These are phyloP conservation scores for Dryas octopetala DNA, from an alignment of 306 rosid genomes.

Conservation along the genomic window DNA sequence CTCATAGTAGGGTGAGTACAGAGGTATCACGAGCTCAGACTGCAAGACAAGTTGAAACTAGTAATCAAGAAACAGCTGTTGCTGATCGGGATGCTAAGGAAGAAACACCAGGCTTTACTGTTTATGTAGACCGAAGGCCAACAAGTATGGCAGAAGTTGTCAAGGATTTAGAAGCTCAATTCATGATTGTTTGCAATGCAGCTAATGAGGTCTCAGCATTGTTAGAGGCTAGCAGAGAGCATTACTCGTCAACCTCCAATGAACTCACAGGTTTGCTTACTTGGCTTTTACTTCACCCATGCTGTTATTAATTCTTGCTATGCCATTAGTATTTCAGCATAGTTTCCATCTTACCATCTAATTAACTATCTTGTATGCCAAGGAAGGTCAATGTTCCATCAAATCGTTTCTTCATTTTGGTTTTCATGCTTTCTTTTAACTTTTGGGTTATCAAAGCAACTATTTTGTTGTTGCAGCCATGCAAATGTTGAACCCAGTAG, in stretches of 20 bases:
- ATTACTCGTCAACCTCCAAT: constrained; percentile 42
- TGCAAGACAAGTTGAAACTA: constrained; percentile 46
- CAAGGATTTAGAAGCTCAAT: constrained; percentile 77
- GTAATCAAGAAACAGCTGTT: constrained; percentile 43
- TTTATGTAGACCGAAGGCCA: constrained; percentile 74
- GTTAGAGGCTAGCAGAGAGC: constrained; percentile 73
- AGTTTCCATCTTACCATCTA: neutral
- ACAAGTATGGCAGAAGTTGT: constrained; percentile 83
- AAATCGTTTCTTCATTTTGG: constrained; percentile 1
- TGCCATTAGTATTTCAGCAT: constrained; percentile 3
- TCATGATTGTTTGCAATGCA: constrained; percentile 59
- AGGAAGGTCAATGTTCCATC: neutral
- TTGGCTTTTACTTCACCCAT: neutral
- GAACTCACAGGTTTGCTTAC: constrained; percentile 67
- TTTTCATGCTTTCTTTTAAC: neutral
- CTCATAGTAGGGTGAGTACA: constrained; percentile 33
- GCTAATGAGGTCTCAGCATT: constrained; percentile 69
- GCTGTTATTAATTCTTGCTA: neutral
- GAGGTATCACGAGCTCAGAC: constrained; percentile 57
- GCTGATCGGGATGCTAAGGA: constrained; percentile 49
- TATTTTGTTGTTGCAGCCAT: constrained; percentile 51
- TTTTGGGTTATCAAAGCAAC: constrained; percentile 19
- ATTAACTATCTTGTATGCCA: no score
- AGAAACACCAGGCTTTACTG: constrained; percentile 80
- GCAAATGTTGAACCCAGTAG: constrained; percentile 86